Conservation (phyloP, 805 yeast species). For the Wickerhamomyces xylosicus region DNA sequence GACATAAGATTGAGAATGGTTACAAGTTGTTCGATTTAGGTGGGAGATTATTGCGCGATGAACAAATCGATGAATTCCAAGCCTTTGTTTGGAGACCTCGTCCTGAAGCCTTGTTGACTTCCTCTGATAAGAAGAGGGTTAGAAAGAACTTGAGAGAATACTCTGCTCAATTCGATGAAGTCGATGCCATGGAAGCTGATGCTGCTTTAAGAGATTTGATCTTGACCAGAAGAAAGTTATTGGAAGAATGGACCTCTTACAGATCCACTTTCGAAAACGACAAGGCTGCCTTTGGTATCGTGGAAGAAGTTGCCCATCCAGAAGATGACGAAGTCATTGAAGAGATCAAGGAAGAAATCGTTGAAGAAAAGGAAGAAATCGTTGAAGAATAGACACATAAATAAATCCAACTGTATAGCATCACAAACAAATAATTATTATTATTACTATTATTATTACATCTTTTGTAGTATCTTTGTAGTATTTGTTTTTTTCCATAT, state of each 20-base stretch:
- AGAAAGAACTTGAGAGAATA: slow-evolving; percentile 83
- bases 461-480: background rate
- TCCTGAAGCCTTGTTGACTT: slow-evolving; percentile 67
- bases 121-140: slow-evolving; percentile 80
- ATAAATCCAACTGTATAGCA: background rate
- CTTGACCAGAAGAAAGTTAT: slow-evolving; percentile 67
- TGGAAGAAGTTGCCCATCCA: slow-evolving; percentile 34
- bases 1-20: slow-evolving; percentile 82
- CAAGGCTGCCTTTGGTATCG: slow-evolving; percentile 37
- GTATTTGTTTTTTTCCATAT: too few species aligned
- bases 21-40: slow-evolving; percentile 79
- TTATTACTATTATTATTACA: background rate
- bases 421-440: background rate
- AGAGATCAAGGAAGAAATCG: slow-evolving; percentile 61
- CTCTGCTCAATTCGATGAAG: slow-evolving; percentile 88
- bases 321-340: slow-evolving; percentile 73
- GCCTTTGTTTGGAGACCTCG: slow-evolving; percentile 97
- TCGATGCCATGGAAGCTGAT: slow-evolving; percentile 92
- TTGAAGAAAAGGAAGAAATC: slow-evolving; percentile 29
- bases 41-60: slow-evolving; percentile 70
- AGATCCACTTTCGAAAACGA: slow-evolving; percentile 42
- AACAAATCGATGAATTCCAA: slow-evolving; percentile 71
- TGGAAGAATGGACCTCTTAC: slow-evolving; percentile 82
- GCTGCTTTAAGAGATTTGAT: slow-evolving; percentile 86
- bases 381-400: slow-evolving; percentile 5